A percentile compares a stretch with the other conserved stretches of the same genome.
Evolutionary conservation across 371 early-diverging fungal genomes (phyloP).

Genomic region (Lichtheimia ramosa): DNA sequence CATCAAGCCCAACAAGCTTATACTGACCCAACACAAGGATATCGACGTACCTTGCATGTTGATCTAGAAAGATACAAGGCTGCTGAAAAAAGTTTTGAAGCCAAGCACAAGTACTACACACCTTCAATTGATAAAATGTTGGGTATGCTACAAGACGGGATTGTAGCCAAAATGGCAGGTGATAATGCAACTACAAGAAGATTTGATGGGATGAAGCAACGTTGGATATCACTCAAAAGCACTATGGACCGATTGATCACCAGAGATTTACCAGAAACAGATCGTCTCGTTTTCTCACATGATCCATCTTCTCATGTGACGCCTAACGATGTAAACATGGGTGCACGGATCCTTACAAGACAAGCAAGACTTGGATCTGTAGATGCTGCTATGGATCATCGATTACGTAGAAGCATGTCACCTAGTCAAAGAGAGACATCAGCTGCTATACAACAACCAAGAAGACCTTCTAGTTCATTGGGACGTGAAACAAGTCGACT

Average conservation of each 20-base stretch:
- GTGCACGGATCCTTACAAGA: conserved; percentile 23
- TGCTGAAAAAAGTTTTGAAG: conserved; percentile 57
- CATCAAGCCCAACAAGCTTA: conserved; percentile 32
- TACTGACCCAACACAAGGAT: conserved; percentile 13
- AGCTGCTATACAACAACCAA: neutral
- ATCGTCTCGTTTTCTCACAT: too few relatives aligned
- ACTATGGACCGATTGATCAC: conserved; percentile 48
- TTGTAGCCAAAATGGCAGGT: conserved; percentile 45
- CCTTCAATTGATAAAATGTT: conserved; percentile 62
- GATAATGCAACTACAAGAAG: conserved; percentile 44
- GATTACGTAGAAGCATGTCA: neutral
- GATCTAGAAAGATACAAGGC: conserved; percentile 52
- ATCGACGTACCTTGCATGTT: conserved; percentile 24
- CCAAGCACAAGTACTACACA: conserved; percentile 61
- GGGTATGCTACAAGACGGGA: conserved; percentile 55
- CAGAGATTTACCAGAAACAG: conserved; percentile 42
- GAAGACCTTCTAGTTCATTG: conserved; percentile 10
- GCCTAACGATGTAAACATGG: too few relatives aligned
- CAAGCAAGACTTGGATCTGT: neutral
- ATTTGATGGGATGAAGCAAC: conserved; percentile 49
- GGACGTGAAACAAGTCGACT: conserved; percentile 5
- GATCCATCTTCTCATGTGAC: too few relatives aligned
- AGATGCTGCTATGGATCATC: too few relatives aligned
- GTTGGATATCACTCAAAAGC: conserved; percentile 52
- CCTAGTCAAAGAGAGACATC: neutral